phyloP scores from a whole-genome alignment of 2,329 filamentous ascomycete genomes.

The Pseudogymnoascus sp. region DNA sequence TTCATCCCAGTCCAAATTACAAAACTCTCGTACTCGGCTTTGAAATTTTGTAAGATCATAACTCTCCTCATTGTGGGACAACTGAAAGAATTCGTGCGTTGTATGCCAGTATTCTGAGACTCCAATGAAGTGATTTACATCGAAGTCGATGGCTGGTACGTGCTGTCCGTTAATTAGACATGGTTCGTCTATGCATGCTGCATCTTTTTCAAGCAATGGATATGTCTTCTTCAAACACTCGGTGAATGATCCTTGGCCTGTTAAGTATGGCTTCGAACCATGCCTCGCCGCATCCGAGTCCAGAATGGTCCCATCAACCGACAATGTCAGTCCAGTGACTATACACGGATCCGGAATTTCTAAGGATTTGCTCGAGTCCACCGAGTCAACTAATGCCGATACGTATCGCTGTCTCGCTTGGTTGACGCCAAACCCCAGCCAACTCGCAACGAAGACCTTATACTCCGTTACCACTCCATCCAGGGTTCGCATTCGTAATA shows the following conservation, averaged over 20 bases:
- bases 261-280: slow-evolving; percentile 45
- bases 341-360: slow-evolving; percentile 89
- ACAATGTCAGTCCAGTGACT: slow-evolving; percentile 66
- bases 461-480: slow-evolving; percentile 73
- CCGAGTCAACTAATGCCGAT: slow-evolving; percentile 61
- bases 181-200: slow-evolving; percentile 70
- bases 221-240: slow-evolving; percentile 76
- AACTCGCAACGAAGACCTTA: slow-evolving; percentile 88
- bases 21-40: slow-evolving; percentile 74
- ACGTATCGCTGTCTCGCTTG: slow-evolving; percentile 81
- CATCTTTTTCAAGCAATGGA: slow-evolving; percentile 82
- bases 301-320: slow-evolving; percentile 56
- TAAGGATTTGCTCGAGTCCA: slow-evolving; percentile 43
- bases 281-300: slow-evolving; percentile 26
- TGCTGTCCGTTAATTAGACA: slow-evolving; percentile 88
- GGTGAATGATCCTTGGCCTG: slow-evolving; percentile 81
- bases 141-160: slow-evolving; percentile 91
- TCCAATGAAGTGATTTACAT: slow-evolving; percentile 94
- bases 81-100: slow-evolving; percentile 85
- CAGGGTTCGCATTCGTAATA: slow-evolving; percentile 75
- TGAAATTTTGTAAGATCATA: slow-evolving; percentile 93
- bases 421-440: slow-evolving; percentile 96
- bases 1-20: slow-evolving; percentile 68
- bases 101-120: slow-evolving; percentile 99
- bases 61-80: slow-evolving; percentile 63